These are phyloP conservation scores for Nissolia schottii DNA, from an alignment of 306 rosid genomes.

Conservation along the genomic window DNA sequence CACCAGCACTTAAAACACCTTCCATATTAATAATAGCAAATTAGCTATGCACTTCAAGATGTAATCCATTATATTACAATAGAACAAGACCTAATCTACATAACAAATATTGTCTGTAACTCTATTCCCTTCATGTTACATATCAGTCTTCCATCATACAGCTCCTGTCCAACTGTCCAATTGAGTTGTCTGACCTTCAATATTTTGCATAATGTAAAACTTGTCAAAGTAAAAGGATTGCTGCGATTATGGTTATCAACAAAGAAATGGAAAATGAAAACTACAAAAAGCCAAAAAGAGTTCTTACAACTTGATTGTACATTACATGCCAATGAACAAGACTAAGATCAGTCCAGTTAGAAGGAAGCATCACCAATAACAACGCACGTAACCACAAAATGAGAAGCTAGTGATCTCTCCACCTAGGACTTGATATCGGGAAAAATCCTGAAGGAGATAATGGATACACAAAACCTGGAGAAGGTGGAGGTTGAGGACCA, in stretches of 20 bases:
- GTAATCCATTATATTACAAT: constrained; percentile 46
- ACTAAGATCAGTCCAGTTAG: constrained; percentile 33
- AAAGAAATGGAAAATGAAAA: constrained; percentile 35
- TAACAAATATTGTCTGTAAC: constrained; percentile 38
- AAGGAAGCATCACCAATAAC: constrained; percentile 18
- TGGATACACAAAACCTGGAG: constrained; percentile 76
- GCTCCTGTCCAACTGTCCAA: constrained; percentile 52
- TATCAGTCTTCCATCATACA: constrained; percentile 50
- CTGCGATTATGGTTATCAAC: constrained; percentile 37
- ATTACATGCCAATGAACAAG: constrained; percentile 33
- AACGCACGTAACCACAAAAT: constrained; percentile 32
- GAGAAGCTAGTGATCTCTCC: constrained; percentile 64
- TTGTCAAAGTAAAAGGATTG: constrained; percentile 42
- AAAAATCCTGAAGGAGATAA: constrained; percentile 80
- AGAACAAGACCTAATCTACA: constrained; percentile 42
- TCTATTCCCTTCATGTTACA: constrained; percentile 59
- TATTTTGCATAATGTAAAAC: constrained; percentile 45
- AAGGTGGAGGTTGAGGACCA: constrained; percentile 82
- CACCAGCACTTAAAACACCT: constrained; percentile 17
- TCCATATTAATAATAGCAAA: constrained; percentile 31
- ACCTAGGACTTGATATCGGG: constrained; percentile 75
- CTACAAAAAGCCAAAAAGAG: constrained; percentile 33
- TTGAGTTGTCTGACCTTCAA: constrained; percentile 48
- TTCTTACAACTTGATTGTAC: constrained; percentile 42
- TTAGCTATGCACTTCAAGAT: constrained; percentile 36